Percentiles rank a stretch among this genome's conserved stretches.
Evolutionary conservation across 345 rosid species (phyloP).

Genomic region (Citrus inodora): DNA sequence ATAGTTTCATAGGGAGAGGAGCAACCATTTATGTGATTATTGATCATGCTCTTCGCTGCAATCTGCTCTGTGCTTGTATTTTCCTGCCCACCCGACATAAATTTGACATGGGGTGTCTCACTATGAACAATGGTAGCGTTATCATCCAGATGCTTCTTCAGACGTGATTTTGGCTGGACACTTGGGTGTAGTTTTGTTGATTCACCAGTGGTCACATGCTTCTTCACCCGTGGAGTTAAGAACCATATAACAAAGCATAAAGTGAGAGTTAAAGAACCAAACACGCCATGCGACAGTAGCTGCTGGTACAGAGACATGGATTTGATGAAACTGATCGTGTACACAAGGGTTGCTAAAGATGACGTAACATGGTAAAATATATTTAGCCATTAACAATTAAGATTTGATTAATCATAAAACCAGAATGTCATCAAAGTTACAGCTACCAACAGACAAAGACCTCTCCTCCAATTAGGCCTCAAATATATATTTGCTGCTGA

Average conservation of each 20-base stretch:
- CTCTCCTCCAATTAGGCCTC: background rate
- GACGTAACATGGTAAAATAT: no score
- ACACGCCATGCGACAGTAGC: background rate
- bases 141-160: slow-evolving; percentile 38
- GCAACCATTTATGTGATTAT: slow-evolving; percentile 34
- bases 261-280: background rate
- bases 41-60: slow-evolving; percentile 19
- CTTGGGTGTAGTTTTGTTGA: slow-evolving; percentile 4
- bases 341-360: background rate
- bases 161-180: slow-evolving; percentile 39
- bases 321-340: no score
- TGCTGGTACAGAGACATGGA: background rate
- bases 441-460: background rate
- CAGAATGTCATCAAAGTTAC: background rate
- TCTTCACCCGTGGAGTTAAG: slow-evolving; percentile 1
- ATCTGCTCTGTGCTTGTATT: slow-evolving; percentile 29
- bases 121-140: slow-evolving; percentile 5
- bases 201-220: background rate
- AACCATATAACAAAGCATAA: background rate
- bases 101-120: slow-evolving; percentile 22
- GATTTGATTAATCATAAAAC: no score
- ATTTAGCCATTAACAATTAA: no score
- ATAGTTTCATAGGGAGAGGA: background rate
- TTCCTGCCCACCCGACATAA: slow-evolving; percentile 43
- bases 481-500: background rate